phyloP scores from a whole-genome alignment of 768 basidiomycete genomes.

The Collybia sordida region DNA sequence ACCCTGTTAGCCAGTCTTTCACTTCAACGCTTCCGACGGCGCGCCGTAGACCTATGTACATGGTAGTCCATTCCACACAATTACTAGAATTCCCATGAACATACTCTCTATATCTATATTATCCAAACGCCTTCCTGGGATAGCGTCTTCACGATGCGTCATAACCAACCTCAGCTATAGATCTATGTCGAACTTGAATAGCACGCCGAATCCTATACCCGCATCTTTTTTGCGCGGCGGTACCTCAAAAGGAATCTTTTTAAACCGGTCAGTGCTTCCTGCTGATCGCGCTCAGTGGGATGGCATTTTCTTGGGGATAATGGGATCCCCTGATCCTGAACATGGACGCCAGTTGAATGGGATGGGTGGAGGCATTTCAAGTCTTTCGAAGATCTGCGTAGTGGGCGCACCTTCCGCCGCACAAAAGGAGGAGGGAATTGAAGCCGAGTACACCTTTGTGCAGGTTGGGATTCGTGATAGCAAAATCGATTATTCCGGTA shows the following conservation, averaged over 20 bases:
- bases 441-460: conserved; percentile 73
- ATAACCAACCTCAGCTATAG: no score
- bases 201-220: conserved; percentile 36
- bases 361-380: conserved; percentile 79
- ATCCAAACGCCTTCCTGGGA: no score
- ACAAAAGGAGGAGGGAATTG: conserved; percentile 43
- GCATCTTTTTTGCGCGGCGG: conserved; percentile 68
- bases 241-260: conserved; percentile 76
- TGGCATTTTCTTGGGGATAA: conserved; percentile 64
- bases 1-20: no score
- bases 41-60: no score
- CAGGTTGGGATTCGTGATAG: conserved; percentile 61
- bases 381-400: conserved; percentile 73
- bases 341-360: conserved; percentile 74
- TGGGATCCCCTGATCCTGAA: conserved; percentile 79
- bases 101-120: no score
- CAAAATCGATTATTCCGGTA: conserved; percentile 66
- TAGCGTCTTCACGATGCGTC: neutral
- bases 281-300: conserved; percentile 49
- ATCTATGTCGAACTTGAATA: no score
- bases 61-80: no score
- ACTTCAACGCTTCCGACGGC: no score
- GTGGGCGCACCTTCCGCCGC: conserved; percentile 48
- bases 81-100: no score
- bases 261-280: conserved; percentile 56